phyloP scores from a whole-genome alignment of 2,329 filamentous ascomycete species.

The Coniosporium tulheliwenetii region DNA sequence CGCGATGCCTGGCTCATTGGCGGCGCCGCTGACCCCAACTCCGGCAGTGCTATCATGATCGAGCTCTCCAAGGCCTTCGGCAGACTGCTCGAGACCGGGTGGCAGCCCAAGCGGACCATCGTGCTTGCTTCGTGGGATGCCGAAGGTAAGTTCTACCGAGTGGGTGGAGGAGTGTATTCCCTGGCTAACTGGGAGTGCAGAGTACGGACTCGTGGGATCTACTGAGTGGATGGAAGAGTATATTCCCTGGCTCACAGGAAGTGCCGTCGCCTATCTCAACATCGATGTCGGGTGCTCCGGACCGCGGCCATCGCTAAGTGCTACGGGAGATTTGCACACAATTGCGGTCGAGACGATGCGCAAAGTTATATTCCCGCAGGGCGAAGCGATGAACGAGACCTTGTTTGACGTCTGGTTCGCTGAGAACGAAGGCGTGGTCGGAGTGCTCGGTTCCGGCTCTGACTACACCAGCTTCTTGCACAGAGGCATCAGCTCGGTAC shows the following conservation, averaged over 20 bases:
- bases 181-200: slow-evolving; percentile 55
- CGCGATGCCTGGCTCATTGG: slow-evolving; percentile 80
- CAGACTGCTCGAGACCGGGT: slow-evolving; percentile 53
- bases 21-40: slow-evolving; percentile 72
- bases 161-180: slow-evolving; percentile 85
- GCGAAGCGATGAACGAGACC: slow-evolving; percentile 53
- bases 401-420: slow-evolving; percentile 42
- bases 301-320: slow-evolving; percentile 25
- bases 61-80: slow-evolving; percentile 66
- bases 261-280: slow-evolving; percentile 72
- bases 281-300: slow-evolving; percentile 62
- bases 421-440: slow-evolving; percentile 29
- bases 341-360: slow-evolving; percentile 6
- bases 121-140: slow-evolving; percentile 63
- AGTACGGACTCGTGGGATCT: slow-evolving; percentile 69
- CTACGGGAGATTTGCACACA: neutral
- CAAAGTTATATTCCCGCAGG: slow-evolving; percentile 42
- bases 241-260: slow-evolving; percentile 58
- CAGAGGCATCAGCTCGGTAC: slow-evolving; percentile 1
- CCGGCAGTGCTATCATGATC: slow-evolving; percentile 63
- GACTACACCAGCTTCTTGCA: slow-evolving; percentile 39
- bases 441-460: slow-evolving; percentile 36
- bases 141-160: slow-evolving; percentile 51
- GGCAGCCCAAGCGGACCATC: slow-evolving; percentile 78
- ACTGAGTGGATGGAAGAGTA: slow-evolving; percentile 93